Percentiles rank a stretch among this genome's conserved stretches.
phyloP scores from a whole-genome alignment of 2,329 filamentous ascomycete species.

The Colletotrichum lini region DNA sequence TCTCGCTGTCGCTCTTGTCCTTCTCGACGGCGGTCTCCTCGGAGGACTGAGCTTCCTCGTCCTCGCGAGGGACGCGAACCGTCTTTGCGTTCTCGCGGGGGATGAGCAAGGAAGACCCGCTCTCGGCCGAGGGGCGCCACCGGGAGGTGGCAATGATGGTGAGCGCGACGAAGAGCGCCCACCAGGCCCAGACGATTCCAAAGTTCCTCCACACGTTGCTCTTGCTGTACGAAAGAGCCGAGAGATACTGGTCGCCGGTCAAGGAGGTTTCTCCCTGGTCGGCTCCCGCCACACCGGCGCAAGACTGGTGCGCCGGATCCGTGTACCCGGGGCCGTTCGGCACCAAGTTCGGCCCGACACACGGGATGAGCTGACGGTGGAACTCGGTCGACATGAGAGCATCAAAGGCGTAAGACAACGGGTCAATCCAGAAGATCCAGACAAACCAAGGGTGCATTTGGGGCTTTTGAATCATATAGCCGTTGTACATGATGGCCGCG shows the following conservation, averaged over 20 bases:
- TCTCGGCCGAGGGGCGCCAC: constrained; percentile 69
- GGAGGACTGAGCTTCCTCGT: constrained; percentile 64
- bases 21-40: constrained; percentile 52
- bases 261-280: constrained; percentile 62
- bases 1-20: constrained; percentile 42
- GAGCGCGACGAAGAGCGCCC: constrained; percentile 70
- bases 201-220: constrained; percentile 72
- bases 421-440: constrained; percentile 76
- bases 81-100: constrained; percentile 70
- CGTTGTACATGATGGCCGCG: constrained; percentile 72
- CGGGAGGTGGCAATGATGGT: constrained; percentile 70
- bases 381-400: constrained; percentile 81
- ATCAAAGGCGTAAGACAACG: constrained; percentile 79
- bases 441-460: constrained; percentile 75
- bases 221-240: constrained; percentile 67
- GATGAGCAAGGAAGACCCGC: constrained; percentile 70
- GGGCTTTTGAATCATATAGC: constrained; percentile 73
- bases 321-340: constrained; percentile 65
- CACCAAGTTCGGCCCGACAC: constrained; percentile 64
- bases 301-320: constrained; percentile 62
- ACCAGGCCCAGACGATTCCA: constrained; percentile 75
- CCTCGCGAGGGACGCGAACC: constrained; percentile 49
- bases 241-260: constrained; percentile 71
- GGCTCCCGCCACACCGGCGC: constrained; percentile 72
- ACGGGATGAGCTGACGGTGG: constrained; percentile 67